phyloP scores from a whole-genome alignment of 352 stramenopile genomes.

The Phytopythium montanum region DNA sequence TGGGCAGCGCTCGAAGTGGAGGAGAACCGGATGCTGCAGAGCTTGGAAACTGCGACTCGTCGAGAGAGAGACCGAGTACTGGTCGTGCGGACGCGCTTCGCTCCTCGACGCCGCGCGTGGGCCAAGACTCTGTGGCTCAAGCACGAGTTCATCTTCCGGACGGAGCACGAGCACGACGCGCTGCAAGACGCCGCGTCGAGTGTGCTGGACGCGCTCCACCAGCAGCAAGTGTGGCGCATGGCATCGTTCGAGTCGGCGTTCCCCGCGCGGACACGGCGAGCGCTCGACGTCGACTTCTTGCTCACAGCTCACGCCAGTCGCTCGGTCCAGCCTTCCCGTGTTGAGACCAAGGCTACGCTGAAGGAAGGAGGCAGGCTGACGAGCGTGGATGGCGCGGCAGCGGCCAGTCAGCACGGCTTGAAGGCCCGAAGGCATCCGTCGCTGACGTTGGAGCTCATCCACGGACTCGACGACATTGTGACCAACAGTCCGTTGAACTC shows the following conservation, averaged over 20 bases:
- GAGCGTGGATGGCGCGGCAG: neutral
- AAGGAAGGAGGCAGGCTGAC: neutral
- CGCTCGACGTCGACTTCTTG: conserved; percentile 46
- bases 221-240: conserved; percentile 41
- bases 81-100: conserved; percentile 14
- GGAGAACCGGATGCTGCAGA: conserved; percentile 72
- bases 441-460: conserved; percentile 35
- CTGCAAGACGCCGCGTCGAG: conserved; percentile 24
- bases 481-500: conserved; percentile 18
- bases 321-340: neutral
- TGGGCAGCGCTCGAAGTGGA: conserved; percentile 81
- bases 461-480: conserved; percentile 31
- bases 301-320: conserved; percentile 9
- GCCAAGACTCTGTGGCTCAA: conserved; percentile 53
- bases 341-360: neutral
- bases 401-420: neutral
- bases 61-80: conserved; percentile 35
- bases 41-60: conserved; percentile 36
- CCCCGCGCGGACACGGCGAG: conserved; percentile 52
- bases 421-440: conserved; percentile 18
- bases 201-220: conserved; percentile 23
- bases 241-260: conserved; percentile 63
- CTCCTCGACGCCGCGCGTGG: conserved; percentile 37
- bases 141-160: conserved; percentile 67
- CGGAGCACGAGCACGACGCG: conserved; percentile 49